These are phyloP conservation scores for Lathyrus aphaca DNA, from an alignment of 306 rosid genomes.

Conservation along the genomic window DNA sequence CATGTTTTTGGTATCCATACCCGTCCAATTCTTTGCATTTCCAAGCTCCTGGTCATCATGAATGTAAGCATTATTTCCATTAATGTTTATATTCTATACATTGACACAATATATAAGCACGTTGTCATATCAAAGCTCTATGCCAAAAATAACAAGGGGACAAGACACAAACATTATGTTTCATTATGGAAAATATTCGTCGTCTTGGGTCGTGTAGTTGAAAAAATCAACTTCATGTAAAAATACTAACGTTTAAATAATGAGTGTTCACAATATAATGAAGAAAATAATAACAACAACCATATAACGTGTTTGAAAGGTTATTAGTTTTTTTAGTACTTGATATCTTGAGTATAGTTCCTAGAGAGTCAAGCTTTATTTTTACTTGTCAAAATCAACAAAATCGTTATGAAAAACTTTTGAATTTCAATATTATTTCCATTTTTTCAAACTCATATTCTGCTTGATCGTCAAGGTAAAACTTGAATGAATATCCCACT, in stretches of 20 bases:
- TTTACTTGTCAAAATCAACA: constrained; percentile 32
- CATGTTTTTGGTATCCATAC: too few relatives aligned
- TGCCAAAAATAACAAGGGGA: too few relatives aligned
- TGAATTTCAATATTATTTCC: constrained; percentile 38
- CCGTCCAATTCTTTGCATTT: too few relatives aligned
- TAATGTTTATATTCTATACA: too few relatives aligned
- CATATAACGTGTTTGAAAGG: constrained; percentile 42
- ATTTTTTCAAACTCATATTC: constrained; percentile 38
- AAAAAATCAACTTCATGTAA: constrained; percentile 26
- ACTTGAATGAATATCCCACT: constrained; percentile 40
- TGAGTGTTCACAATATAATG: constrained; percentile 29
- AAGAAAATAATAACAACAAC: not conserved
- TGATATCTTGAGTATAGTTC: constrained; percentile 23
- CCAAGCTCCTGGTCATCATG: too few relatives aligned
- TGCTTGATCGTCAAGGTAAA: constrained; percentile 27
- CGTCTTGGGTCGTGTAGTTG: not conserved
- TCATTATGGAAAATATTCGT: too few relatives aligned
- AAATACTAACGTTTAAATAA: not conserved
- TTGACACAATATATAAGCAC: too few relatives aligned
- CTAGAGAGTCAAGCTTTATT: constrained; percentile 36
- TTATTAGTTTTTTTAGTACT: not conserved
- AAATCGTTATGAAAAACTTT: constrained; percentile 12
- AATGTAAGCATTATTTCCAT: too few relatives aligned
- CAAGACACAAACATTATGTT: too few relatives aligned
- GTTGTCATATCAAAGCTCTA: too few relatives aligned